Conservation (phyloP, 352 stramenopile genomes). For the Phytophthora citrophthora region DNA sequence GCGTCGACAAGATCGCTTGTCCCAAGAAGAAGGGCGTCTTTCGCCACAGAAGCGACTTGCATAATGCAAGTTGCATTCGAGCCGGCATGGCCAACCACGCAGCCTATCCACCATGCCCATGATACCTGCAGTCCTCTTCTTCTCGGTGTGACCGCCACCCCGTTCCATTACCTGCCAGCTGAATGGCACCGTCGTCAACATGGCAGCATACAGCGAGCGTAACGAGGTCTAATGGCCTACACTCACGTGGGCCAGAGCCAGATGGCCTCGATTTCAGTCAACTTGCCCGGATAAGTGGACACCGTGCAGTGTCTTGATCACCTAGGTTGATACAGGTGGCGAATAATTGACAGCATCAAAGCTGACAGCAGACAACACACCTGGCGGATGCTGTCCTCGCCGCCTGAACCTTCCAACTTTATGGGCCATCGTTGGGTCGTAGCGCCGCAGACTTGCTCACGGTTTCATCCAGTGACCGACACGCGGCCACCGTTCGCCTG, state of each 20-base stretch:
- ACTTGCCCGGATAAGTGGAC: too few species aligned
- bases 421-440: constrained; percentile 21
- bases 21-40: not conserved
- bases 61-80: not conserved
- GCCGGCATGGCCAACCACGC: constrained; percentile 1
- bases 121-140: not conserved
- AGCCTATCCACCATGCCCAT: constrained; percentile 1
- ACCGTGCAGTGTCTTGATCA: not conserved
- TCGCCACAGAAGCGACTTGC: not conserved
- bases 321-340: not conserved
- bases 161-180: constrained; percentile 11
- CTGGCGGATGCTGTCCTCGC: constrained; percentile 9
- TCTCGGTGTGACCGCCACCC: constrained; percentile 1
- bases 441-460: constrained; percentile 9
- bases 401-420: constrained; percentile 22
- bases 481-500: constrained; percentile 14
- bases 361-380: constrained; percentile 5
- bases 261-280: not conserved
- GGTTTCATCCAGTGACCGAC: not conserved
- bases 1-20: constrained; percentile 5
- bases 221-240: not conserved
- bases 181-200: constrained; percentile 7
- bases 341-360: constrained; percentile 1
- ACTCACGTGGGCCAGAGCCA: not conserved
- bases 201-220: constrained; percentile 3